Conservation (phyloP, 768 basidiomycete species). For the Floccularia luteovirens region DNA sequence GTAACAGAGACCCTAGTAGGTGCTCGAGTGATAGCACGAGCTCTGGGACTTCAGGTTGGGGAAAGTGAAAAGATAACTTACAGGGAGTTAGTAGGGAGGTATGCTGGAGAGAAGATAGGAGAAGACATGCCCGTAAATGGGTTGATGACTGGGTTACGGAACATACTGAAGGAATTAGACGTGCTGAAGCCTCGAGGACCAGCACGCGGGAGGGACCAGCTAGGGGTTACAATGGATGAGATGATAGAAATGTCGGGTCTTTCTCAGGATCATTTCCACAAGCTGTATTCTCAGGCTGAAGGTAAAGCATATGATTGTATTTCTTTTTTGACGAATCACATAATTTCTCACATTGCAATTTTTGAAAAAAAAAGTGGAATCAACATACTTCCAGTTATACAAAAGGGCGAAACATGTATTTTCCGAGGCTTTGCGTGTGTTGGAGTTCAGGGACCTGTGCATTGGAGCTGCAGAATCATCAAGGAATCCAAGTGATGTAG, state of each 20-base stretch:
- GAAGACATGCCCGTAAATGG: slow-evolving; percentile 36
- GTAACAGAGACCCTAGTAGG: slow-evolving; percentile 87
- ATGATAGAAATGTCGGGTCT: slow-evolving; percentile 66
- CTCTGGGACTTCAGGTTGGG: slow-evolving; percentile 37
- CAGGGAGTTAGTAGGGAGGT: slow-evolving; percentile 57
- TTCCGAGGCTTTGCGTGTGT: slow-evolving; percentile 73
- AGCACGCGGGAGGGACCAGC: slow-evolving; percentile 27
- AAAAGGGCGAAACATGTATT: slow-evolving; percentile 78
- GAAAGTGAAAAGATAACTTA: slow-evolving; percentile 52
- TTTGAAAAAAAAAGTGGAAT: slow-evolving; percentile 47
- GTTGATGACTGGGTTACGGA: slow-evolving; percentile 36
- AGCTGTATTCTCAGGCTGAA: slow-evolving; percentile 75
- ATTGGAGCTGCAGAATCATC: slow-evolving; percentile 27
- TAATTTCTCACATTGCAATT: background rate
- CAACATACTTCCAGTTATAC: slow-evolving; percentile 76
- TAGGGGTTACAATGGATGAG: slow-evolving; percentile 66
- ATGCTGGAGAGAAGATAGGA: slow-evolving; percentile 37
- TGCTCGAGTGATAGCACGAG: slow-evolving; percentile 63
- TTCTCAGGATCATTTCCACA: slow-evolving; percentile 42
- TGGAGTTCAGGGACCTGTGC: slow-evolving; percentile 68
- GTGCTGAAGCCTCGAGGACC: slow-evolving; percentile 36
- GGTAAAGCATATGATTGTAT: slow-evolving; percentile 29
- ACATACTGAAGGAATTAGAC: slow-evolving; percentile 39
- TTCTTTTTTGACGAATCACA: slow-evolving; percentile 17
- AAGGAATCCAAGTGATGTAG: slow-evolving; percentile 10